Percentiles rank a stretch among this genome's conserved stretches.
phyloP scores from a whole-genome alignment of 805 yeast species.

The Metschnikowia proteae region DNA sequence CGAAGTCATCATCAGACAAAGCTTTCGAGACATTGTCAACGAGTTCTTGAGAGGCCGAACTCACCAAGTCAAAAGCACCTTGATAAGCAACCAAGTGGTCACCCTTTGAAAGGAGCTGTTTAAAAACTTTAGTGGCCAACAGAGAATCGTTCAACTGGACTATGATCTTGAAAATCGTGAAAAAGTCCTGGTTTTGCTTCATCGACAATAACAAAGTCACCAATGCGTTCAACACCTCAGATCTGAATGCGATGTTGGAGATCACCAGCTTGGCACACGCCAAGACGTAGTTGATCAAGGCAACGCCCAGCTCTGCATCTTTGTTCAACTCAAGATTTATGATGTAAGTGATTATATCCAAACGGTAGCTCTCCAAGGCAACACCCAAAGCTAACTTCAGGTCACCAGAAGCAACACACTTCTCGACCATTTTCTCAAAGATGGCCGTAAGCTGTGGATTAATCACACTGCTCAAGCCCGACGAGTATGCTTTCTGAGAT shows the following conservation, averaged over 20 bases:
- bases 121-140: constrained; percentile 67
- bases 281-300: constrained; percentile 68
- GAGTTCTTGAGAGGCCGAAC: constrained; percentile 86
- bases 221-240: constrained; percentile 42
- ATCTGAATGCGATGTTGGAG: constrained; percentile 14
- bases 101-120: constrained; percentile 50
- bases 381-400: constrained; percentile 83
- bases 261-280: constrained; percentile 63
- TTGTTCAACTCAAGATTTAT: constrained; percentile 39
- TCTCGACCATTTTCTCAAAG: constrained; percentile 82
- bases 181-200: constrained; percentile 65
- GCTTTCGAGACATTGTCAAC: constrained; percentile 52
- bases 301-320: constrained; percentile 51
- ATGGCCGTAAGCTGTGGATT: constrained; percentile 63
- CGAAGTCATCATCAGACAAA: constrained; percentile 30
- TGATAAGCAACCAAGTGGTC: constrained; percentile 71
- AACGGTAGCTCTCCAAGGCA: constrained; percentile 80
- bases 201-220: constrained; percentile 57
- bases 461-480: constrained; percentile 28
- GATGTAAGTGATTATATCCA: constrained; percentile 70
- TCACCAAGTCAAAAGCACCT: constrained; percentile 91
- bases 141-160: constrained; percentile 79
- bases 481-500: constrained; percentile 46
- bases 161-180: constrained; percentile 77
- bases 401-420: constrained; percentile 71